A percentile compares a stretch with the other conserved stretches of the same genome.
Evolutionary conservation across 2,329 filamentous ascomycete genomes (phyloP).

Genomic region (Fusarium dimerum): DNA sequence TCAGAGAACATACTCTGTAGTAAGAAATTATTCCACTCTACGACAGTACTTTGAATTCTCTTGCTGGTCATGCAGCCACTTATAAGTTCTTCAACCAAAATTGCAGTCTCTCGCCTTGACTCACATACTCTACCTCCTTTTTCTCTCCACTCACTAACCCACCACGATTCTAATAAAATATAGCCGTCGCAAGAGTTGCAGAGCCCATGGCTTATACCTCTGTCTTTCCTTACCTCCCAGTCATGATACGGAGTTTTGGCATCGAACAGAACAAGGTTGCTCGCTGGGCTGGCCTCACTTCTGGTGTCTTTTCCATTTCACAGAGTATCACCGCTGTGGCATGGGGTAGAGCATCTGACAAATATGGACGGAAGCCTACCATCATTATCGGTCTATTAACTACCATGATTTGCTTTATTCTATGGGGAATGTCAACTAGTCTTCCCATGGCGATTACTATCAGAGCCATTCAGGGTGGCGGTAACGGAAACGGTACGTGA

Average conservation of each 20-base stretch:
- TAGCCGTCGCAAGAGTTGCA: slow-evolving; percentile 76
- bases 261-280: slow-evolving; percentile 71
- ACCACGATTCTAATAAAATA: slow-evolving; percentile 33
- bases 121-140: slow-evolving; percentile 3
- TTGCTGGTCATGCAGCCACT: background rate
- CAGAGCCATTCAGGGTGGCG: slow-evolving; percentile 75
- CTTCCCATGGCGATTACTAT: slow-evolving; percentile 78
- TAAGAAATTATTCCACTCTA: background rate
- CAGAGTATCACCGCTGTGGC: slow-evolving; percentile 72
- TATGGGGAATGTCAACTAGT: slow-evolving; percentile 82
- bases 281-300: slow-evolving; percentile 77
- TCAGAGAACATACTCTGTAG: too few species aligned
- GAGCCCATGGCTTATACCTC: slow-evolving; percentile 74
- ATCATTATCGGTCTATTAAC: slow-evolving; percentile 73
- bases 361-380: slow-evolving; percentile 77
- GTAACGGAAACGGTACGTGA: slow-evolving; percentile 76
- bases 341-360: slow-evolving; percentile 78
- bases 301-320: slow-evolving; percentile 69
- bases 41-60: background rate
- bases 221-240: slow-evolving; percentile 70
- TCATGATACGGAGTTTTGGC: slow-evolving; percentile 82
- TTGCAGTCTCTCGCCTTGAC: slow-evolving; percentile 6
- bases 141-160: background rate
- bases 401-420: slow-evolving; percentile 78
- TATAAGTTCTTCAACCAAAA: background rate